Conservation (phyloP, 2,329 filamentous ascomycete species). For the Talaromyces funiculosus region DNA sequence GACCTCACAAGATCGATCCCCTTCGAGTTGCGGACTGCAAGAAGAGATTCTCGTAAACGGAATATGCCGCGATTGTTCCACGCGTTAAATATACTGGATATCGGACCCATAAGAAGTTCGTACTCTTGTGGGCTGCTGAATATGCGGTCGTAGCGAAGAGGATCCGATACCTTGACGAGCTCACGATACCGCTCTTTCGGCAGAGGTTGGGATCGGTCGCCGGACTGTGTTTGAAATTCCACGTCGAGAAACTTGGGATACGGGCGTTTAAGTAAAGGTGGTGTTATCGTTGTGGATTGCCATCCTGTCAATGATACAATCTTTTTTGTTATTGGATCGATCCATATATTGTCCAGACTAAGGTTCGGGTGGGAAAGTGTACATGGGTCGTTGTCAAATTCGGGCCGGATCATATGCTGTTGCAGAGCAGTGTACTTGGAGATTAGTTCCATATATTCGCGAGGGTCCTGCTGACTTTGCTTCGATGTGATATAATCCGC, state of each 20-base stretch:
- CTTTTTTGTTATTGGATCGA: constrained; percentile 18
- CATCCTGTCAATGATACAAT: constrained; percentile 17
- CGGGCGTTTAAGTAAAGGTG: constrained; percentile 14
- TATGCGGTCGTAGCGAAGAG: constrained; percentile 9
- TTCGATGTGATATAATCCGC: background rate
- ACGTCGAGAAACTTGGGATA: constrained; percentile 12
- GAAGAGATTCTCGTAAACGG: constrained; percentile 2
- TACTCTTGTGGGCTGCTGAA: background rate
- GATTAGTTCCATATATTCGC: background rate
- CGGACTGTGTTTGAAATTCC: constrained; percentile 2
- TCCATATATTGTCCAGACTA: constrained; percentile 21
- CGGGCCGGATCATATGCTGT: background rate
- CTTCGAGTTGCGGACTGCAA: background rate
- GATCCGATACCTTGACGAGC: constrained; percentile 1
- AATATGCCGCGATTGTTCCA: constrained; percentile 2
- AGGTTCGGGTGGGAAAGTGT: constrained; percentile 21
- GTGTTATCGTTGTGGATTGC: constrained; percentile 15
- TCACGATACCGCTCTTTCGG: constrained; percentile 5
- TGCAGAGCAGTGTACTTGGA: background rate
- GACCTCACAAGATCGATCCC: background rate
- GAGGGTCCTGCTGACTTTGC: background rate
- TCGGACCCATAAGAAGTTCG: background rate
- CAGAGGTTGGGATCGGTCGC: background rate
- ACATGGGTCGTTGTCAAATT: constrained; percentile 11
- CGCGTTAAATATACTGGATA: background rate